Evolutionary conservation across 768 basidiomycete species (phyloP).

Genomic region (Mycena filopes): DNA sequence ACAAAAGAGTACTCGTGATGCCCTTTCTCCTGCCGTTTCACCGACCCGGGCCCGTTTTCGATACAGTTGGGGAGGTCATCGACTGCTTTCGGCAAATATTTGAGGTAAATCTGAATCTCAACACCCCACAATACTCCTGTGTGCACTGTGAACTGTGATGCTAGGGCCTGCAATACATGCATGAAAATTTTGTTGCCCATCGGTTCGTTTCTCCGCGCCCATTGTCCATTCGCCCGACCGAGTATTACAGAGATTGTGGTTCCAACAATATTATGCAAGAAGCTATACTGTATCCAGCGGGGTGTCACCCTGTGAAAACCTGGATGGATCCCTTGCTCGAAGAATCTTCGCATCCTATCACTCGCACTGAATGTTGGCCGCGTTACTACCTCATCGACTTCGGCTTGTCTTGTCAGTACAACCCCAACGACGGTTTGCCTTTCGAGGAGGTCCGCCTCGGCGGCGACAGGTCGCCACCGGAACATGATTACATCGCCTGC

Average conservation of each 20-base stretch:
- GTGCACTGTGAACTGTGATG: neutral
- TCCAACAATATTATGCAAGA: neutral
- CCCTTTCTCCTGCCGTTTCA: slow-evolving; percentile 22
- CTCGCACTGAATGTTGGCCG: slow-evolving; percentile 13
- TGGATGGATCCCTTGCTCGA: neutral
- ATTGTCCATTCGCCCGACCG: no score
- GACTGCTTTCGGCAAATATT: slow-evolving; percentile 36
- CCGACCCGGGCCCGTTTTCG: slow-evolving; percentile 29
- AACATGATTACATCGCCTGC: slow-evolving; percentile 18
- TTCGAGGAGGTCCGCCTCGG: slow-evolving; percentile 1
- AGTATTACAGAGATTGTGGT: slow-evolving; percentile 5
- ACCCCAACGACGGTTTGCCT: slow-evolving; percentile 2
- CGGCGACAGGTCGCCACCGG: neutral
- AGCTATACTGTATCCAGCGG: slow-evolving; percentile 1
- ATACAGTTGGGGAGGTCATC: no score
- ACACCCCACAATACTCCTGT: no score
- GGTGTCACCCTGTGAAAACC: neutral
- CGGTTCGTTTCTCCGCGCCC: neutral
- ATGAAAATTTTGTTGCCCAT: slow-evolving; percentile 16
- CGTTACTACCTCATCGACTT: slow-evolving; percentile 47
- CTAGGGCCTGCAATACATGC: slow-evolving; percentile 19
- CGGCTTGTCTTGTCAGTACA: slow-evolving; percentile 8
- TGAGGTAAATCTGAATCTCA: slow-evolving; percentile 23
- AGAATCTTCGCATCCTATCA: neutral
- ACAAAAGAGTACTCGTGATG: slow-evolving; percentile 34